Evolutionary conservation across 2,329 filamentous ascomycete genomes (phyloP).

Genomic region (Neurospora sp.): DNA sequence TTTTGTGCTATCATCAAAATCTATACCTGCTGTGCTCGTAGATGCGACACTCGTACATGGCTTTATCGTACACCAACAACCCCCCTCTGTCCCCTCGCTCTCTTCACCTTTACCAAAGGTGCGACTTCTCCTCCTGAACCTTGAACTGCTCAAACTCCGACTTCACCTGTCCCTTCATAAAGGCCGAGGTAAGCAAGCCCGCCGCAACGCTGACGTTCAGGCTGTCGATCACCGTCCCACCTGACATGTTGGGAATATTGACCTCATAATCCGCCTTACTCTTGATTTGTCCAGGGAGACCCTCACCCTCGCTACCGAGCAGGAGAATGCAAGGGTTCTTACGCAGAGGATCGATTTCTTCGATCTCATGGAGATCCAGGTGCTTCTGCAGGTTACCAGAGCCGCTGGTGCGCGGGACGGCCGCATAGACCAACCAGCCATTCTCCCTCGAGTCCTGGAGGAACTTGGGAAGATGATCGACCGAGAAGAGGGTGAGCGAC

Average conservation of each 20-base stretch:
- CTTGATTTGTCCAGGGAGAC: constrained; percentile 52
- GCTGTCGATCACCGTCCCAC: constrained; percentile 61
- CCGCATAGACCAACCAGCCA: constrained; percentile 79
- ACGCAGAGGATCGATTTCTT: constrained; percentile 40
- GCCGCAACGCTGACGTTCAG: constrained; percentile 89
- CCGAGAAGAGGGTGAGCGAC: constrained; percentile 60
- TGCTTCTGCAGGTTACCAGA: constrained; percentile 29
- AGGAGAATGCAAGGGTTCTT: constrained; percentile 65
- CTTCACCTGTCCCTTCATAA: constrained; percentile 39
- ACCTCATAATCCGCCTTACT: constrained; percentile 55
- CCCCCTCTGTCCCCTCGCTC: background rate
- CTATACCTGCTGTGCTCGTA: background rate
- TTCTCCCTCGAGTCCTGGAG: constrained; percentile 54
- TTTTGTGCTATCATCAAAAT: background rate
- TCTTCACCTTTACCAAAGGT: background rate
- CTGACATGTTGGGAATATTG: constrained; percentile 49
- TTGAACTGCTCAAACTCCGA: constrained; percentile 7
- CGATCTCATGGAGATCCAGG: constrained; percentile 39
- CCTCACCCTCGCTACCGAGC: constrained; percentile 72
- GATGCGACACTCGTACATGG: background rate
- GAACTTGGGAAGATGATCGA: constrained; percentile 59
- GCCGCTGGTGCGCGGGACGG: constrained; percentile 37
- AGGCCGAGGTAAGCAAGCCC: constrained; percentile 62
- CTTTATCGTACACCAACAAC: background rate
- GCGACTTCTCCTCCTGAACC: constrained; percentile 5